Conservation (phyloP, 2,329 filamentous ascomycete genomes). For the Chaetomium olivaceum region DNA sequence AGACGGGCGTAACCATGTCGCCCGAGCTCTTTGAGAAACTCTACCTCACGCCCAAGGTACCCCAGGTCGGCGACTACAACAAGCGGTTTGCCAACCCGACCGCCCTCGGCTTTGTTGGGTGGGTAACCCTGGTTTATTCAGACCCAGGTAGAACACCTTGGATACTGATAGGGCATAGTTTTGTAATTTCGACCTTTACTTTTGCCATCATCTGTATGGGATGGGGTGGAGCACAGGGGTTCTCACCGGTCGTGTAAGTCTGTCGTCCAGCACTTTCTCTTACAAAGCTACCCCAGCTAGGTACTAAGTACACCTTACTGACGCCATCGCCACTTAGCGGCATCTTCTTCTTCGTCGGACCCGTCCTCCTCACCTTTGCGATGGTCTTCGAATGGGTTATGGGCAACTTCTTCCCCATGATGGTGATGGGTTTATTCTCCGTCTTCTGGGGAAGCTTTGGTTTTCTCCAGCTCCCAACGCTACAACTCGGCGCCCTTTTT, state of each 20-base stretch:
- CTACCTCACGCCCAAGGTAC: slow-evolving; percentile 43
- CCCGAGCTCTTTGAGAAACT: slow-evolving; percentile 45
- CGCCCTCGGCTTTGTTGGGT: slow-evolving; percentile 42
- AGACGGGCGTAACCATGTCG: slow-evolving; percentile 42
- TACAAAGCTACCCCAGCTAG: not conserved
- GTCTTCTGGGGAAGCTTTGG: slow-evolving; percentile 55
- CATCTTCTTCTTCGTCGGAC: slow-evolving; percentile 46
- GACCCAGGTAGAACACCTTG: not conserved
- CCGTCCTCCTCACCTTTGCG: slow-evolving; percentile 48
- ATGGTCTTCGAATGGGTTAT: slow-evolving; percentile 56
- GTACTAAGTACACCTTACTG: not conserved
- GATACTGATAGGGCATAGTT: slow-evolving; percentile 32
- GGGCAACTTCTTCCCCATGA: slow-evolving; percentile 54
- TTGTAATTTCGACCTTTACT: slow-evolving; percentile 43
- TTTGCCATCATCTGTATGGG: slow-evolving; percentile 43
- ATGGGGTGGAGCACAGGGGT: slow-evolving; percentile 40
- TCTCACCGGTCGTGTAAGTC: slow-evolving; percentile 40
- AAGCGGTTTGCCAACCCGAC: slow-evolving; percentile 43
- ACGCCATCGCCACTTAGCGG: slow-evolving; percentile 32
- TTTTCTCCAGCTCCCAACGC: slow-evolving; percentile 51
- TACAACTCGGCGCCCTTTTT: slow-evolving; percentile 48
- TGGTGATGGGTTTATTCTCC: slow-evolving; percentile 53
- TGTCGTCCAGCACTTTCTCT: not conserved
- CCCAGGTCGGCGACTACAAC: slow-evolving; percentile 40
- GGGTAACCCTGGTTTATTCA: slow-evolving; percentile 18